Evolutionary conservation across 306 rosid species (phyloP).

Genomic region (Gleditsia sinensis): DNA sequence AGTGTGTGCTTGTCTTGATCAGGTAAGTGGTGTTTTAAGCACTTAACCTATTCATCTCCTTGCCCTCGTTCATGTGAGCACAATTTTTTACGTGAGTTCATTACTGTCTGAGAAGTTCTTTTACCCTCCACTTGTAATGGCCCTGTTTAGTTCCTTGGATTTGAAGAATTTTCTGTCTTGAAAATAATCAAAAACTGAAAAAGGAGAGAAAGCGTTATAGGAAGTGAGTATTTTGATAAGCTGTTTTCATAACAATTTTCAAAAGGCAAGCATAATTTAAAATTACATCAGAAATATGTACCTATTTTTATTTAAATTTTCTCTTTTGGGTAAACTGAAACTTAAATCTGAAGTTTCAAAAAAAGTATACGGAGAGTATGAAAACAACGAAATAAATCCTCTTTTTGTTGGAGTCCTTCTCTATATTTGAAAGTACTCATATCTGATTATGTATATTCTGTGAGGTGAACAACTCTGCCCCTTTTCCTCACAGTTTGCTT

Average conservation of each 20-base stretch:
- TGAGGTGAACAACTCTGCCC: too few species aligned
- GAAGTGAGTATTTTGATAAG: slow-evolving; percentile 17
- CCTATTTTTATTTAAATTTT: background rate
- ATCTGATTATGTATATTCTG: background rate
- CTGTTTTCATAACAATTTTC: slow-evolving; percentile 22
- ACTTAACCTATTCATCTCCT: slow-evolving; percentile 4
- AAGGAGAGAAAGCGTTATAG: background rate
- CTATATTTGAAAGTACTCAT: background rate
- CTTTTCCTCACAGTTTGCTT: background rate
- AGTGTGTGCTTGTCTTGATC: slow-evolving; percentile 84
- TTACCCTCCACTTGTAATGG: background rate
- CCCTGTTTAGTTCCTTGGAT: background rate
- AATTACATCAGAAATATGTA: slow-evolving; percentile 6
- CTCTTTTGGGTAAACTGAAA: background rate
- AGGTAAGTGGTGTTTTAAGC: slow-evolving; percentile 51
- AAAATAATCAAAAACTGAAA: slow-evolving; percentile 3
- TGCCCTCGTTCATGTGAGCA: background rate
- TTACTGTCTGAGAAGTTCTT: slow-evolving; percentile 13
- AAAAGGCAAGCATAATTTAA: slow-evolving; percentile 8
- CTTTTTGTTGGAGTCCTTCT: background rate
- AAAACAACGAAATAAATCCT: slow-evolving; percentile 17
- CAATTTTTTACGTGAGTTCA: slow-evolving; percentile 1
- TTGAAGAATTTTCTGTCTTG: slow-evolving; percentile 2
- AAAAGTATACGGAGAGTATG: background rate
- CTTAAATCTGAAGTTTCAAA: too few species aligned